Conservation (phyloP, 352 stramenopile species). For the Hyaloperonospora brassicae region DNA sequence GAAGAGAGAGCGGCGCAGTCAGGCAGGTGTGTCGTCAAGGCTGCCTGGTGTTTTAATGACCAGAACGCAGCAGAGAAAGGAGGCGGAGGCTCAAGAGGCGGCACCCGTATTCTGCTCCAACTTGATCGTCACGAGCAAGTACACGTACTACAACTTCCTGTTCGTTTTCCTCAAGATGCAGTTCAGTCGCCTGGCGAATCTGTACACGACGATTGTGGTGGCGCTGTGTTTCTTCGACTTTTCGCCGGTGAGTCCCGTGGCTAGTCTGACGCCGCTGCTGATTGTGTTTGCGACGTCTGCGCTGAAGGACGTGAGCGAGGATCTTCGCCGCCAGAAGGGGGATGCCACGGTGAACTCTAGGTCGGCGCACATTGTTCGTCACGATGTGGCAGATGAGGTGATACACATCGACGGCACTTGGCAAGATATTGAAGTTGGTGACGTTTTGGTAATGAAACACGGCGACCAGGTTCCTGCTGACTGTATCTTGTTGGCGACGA, state of each 20-base stretch:
- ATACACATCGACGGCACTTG: constrained; percentile 66
- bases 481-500: constrained; percentile 74
- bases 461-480: constrained; percentile 78
- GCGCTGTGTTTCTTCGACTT: constrained; percentile 86
- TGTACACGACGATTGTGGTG: constrained; percentile 86
- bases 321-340: constrained; percentile 69
- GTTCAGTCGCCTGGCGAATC: constrained; percentile 83
- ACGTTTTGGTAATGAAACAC: constrained; percentile 75
- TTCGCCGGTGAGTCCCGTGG: constrained; percentile 73
- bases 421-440: constrained; percentile 81
- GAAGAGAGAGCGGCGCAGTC: constrained; percentile 15
- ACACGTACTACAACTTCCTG: constrained; percentile 87
- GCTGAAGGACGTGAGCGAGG: constrained; percentile 80
- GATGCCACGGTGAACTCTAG: constrained; percentile 77
- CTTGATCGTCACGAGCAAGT: constrained; percentile 83
- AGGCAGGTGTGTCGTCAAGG: constrained; percentile 17
- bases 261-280: constrained; percentile 75
- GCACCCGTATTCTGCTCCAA: constrained; percentile 58
- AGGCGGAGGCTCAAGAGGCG: constrained; percentile 22
- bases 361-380: constrained; percentile 60
- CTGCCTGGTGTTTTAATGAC: constrained; percentile 23
- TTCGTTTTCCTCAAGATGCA: constrained; percentile 88
- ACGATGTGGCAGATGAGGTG: constrained; percentile 43
- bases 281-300: constrained; percentile 87
- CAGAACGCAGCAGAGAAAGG: constrained; percentile 21